phyloP scores from a whole-genome alignment of 495 filamentous ascomycete genomes.

The Penicillium angulare region DNA sequence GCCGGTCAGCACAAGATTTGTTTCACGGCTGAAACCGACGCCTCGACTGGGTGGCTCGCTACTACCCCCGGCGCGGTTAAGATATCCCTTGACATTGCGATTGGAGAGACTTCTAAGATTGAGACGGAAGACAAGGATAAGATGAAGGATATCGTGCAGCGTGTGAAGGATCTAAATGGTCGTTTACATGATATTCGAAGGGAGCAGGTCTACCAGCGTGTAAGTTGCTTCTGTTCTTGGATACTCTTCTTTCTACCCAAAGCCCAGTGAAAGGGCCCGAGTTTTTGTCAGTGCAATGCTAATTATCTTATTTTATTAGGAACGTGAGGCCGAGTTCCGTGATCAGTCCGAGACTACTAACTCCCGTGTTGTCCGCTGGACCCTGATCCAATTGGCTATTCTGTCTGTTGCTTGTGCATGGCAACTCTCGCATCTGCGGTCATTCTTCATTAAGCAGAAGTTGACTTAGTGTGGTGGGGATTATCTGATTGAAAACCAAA shows the following conservation, averaged over 20 bases:
- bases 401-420: slow-evolving; percentile 90
- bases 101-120: slow-evolving; percentile 93
- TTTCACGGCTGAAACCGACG: slow-evolving; percentile 74
- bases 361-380: slow-evolving; percentile 90
- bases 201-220: slow-evolving; percentile 95
- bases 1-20: slow-evolving; percentile 92
- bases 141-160: slow-evolving; percentile 84
- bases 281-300: background rate
- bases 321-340: slow-evolving; percentile 96
- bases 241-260: background rate
- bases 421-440: slow-evolving; percentile 91
- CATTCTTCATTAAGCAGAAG: slow-evolving; percentile 99
- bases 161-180: slow-evolving; percentile 85
- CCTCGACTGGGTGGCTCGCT: slow-evolving; percentile 67
- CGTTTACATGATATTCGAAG: slow-evolving; percentile 84
- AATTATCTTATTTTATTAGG: slow-evolving; percentile 50
- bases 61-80: slow-evolving; percentile 71
- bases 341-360: slow-evolving; percentile 96
- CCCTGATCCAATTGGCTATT: slow-evolving; percentile 84
- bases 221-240: slow-evolving; percentile 53
- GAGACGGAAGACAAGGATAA: slow-evolving; percentile 93
- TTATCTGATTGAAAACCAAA: no score
- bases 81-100: slow-evolving; percentile 85
- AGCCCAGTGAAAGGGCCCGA: background rate
- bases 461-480: slow-evolving; percentile 59